Evolutionary conservation across 1,139 yeast genomes (phyloP), one percentile per base, ranked within the genome.

Genomic region (Casaregolazyma suthepensis): DNA sequence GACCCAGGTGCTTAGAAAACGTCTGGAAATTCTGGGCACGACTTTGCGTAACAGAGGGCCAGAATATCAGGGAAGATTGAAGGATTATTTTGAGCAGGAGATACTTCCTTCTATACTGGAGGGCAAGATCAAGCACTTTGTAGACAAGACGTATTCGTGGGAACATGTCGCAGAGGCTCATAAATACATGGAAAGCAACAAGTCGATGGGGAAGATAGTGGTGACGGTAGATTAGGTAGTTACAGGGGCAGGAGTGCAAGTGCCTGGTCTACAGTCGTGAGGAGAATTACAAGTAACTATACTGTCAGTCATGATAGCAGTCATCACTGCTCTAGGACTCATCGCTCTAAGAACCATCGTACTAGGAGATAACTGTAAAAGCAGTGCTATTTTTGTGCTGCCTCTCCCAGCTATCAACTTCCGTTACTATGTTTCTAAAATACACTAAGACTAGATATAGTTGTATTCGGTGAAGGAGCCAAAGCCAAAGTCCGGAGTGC

Each of bases 161-260:
- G 52, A 56, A 6, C 59, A 69, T 15, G 55, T 68, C n/a, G 53
- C 50, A 12, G 61, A 59, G 5, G 71, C 74, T 3, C 71, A 70
- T 56, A 55, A 57, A 48, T 60, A 61, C 35, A 58, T 69, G 60
- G 70, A 63, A 48, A 53, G 62, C 29, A 66, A 69, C 54, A 51
- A 53, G 45, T 64, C 69, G 40, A 61, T 53, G 58, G 74, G 73
- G 13, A 68, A 66, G 57, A 62, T 70, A 31, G 57, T 70, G 20
- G 63, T 67, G 42, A 57, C 51, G 17, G 55, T 65, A 26, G 52
- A 44, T 45, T 43, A n/a, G n/a, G n/a, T n/a, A n/a, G n/a, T n/a
- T n/a, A n/a, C n/a, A n/a, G n/a, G n/a, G n/a, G n/a, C n/a, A n/a
- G n/a, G n/a, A n/a, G n/a, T n/a, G n/a, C n/a, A n/a, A n/a, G n/a